Conservation (phyloP, 2,329 filamentous ascomycete species). For the Phyllosticta citriasiana region DNA sequence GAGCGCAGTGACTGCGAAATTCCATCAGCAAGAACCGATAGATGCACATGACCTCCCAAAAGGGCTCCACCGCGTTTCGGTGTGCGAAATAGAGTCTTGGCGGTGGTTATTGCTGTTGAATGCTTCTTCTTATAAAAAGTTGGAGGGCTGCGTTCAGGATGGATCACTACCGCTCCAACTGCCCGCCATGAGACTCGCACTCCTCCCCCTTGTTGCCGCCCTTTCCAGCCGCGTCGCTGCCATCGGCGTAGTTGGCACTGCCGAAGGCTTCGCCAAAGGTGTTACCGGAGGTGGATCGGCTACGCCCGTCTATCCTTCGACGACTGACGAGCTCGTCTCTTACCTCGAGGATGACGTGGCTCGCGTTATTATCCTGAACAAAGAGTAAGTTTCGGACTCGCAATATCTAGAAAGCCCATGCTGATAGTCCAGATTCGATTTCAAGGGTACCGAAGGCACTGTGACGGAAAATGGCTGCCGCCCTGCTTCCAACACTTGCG, state of each 20-base stretch:
- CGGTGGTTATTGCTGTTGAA: background rate
- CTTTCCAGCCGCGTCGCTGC: conserved; percentile 3
- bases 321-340: conserved; percentile 45
- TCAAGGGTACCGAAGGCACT: conserved; percentile 46
- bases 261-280: conserved; percentile 42
- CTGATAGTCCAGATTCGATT: conserved; percentile 35
- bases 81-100: background rate
- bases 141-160: background rate
- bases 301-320: conserved; percentile 43
- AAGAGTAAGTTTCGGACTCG: conserved; percentile 19
- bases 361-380: conserved; percentile 49
- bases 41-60: background rate
- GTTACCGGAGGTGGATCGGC: conserved; percentile 52
- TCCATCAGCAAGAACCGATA: background rate
- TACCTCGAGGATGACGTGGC: conserved; percentile 47
- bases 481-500: conserved; percentile 34
- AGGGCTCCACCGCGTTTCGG: background rate
- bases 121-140: background rate
- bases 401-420: conserved; percentile 18
- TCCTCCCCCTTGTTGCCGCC: background rate
- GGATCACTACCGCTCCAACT: background rate
- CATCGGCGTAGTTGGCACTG: conserved; percentile 22
- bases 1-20: background rate
- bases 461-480: conserved; percentile 46
- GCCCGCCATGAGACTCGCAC: conserved; percentile 4